Conservation (phyloP, 306 rosid genomes). For the Pachyrhizus erosus region DNA sequence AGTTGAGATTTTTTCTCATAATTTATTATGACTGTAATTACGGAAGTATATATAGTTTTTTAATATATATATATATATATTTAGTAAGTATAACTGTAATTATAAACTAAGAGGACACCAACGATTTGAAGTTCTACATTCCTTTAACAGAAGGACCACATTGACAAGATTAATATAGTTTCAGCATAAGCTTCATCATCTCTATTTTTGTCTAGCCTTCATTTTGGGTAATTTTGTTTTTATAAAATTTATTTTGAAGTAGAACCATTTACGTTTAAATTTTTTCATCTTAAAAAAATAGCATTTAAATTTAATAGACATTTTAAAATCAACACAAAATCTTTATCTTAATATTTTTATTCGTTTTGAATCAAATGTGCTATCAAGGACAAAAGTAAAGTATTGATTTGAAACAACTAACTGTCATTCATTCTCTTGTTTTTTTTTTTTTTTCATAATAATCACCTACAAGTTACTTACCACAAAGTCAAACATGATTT, state of each 20-base stretch:
- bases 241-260: background rate
- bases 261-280: background rate
- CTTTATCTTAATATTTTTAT: background rate
- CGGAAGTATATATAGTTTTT: background rate
- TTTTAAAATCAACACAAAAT: background rate
- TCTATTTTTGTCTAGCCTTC: no score
- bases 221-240: background rate
- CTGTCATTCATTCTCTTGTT: background rate
- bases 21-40: background rate
- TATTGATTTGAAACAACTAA: background rate
- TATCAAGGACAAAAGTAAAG: background rate
- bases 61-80: no score
- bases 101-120: no score
- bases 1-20: background rate
- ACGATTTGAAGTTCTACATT: no score
- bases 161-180: no score
- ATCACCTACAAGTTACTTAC: background rate
- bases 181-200: no score
- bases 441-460: background rate
- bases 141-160: no score
- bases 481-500: background rate
- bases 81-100: no score
- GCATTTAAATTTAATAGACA: background rate
- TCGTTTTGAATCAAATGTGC: background rate
- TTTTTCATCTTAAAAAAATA: background rate